Conservation (phyloP, 805 yeast genomes). For the Starmerella apicola region DNA sequence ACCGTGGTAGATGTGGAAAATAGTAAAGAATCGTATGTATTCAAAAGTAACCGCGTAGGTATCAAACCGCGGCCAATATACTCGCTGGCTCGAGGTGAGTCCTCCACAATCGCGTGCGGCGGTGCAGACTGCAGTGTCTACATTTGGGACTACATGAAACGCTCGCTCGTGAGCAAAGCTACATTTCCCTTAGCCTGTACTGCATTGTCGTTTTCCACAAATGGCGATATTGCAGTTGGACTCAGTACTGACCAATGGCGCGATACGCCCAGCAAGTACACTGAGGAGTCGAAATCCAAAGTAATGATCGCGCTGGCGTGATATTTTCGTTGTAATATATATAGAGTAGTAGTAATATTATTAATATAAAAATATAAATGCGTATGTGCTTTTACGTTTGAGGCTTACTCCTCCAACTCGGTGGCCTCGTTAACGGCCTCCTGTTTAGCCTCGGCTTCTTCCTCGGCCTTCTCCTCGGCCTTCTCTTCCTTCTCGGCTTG, state of each 20-base stretch:
- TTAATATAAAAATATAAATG: too few relatives aligned
- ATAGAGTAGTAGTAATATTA: too few relatives aligned
- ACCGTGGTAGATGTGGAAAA: slow-evolving; percentile 1
- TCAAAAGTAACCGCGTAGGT: slow-evolving; percentile 5
- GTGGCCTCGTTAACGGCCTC: background rate
- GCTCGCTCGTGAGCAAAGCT: slow-evolving; percentile 1
- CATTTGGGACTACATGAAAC: slow-evolving; percentile 10
- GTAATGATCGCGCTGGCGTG: slow-evolving; percentile 8
- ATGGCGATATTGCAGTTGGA: slow-evolving; percentile 8
- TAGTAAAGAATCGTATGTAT: slow-evolving; percentile 5
- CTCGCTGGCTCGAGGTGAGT: slow-evolving; percentile 1
- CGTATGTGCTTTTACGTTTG: too few relatives aligned
- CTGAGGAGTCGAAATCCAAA: slow-evolving; percentile 1
- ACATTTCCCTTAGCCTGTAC: slow-evolving; percentile 11
- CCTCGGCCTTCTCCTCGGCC: background rate
- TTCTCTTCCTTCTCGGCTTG: background rate
- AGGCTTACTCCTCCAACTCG: too few relatives aligned
- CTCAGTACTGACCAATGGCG: slow-evolving; percentile 15
- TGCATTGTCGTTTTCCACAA: slow-evolving; percentile 7
- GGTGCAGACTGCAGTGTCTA: slow-evolving; percentile 10
- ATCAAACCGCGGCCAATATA: slow-evolving; percentile 9
- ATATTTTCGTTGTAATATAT: too few relatives aligned
- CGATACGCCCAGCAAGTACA: slow-evolving; percentile 2
- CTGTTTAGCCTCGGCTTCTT: slow-evolving; percentile 1
- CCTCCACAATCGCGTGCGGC: slow-evolving; percentile 3